phyloP scores from a whole-genome alignment of 495 filamentous ascomycete genomes.

The Recurvomyces mirabilis region DNA sequence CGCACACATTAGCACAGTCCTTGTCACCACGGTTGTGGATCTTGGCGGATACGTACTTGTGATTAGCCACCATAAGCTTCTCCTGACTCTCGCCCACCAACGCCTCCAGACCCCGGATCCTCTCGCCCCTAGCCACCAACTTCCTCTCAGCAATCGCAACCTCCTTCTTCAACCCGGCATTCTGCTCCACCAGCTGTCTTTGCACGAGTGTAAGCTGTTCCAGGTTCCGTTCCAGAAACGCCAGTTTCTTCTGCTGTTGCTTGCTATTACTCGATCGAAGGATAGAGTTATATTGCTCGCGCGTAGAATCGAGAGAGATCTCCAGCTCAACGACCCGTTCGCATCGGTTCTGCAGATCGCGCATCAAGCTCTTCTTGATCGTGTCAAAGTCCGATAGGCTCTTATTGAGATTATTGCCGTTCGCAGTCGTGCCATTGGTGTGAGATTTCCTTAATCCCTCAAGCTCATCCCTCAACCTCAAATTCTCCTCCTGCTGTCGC shows the following conservation, averaged over 20 bases:
- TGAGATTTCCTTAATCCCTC: conserved; percentile 61
- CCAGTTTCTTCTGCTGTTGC: conserved; percentile 99
- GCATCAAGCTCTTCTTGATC: conserved; percentile 99
- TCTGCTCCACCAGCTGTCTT: conserved; percentile 94
- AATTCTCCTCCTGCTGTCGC: conserved; percentile 64
- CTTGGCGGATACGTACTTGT: conserved; percentile 80
- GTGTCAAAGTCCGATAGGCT: conserved; percentile 95
- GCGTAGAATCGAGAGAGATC: conserved; percentile 89
- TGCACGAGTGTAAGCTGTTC: conserved; percentile 97
- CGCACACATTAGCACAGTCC: background rate
- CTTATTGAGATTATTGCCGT: conserved; percentile 51
- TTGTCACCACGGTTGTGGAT: background rate
- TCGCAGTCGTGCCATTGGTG: conserved; percentile 42
- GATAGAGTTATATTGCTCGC: conserved; percentile 98
- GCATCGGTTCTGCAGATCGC: conserved; percentile 94
- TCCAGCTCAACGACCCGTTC: conserved; percentile 94
- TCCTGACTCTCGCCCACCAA: conserved; percentile 95
- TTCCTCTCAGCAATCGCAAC: conserved; percentile 97
- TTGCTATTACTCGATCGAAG: conserved; percentile 91
- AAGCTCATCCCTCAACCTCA: conserved; percentile 57
- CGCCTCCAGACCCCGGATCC: conserved; percentile 81
- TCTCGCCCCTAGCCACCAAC: conserved; percentile 89
- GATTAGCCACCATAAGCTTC: conserved; percentile 89
- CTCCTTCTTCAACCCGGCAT: conserved; percentile 92
- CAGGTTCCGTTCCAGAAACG: conserved; percentile 93